A percentile compares a stretch with the other conserved stretches of the same genome.
Conservation (phyloP, 441 rosid species). For the Erodium trifolium region DNA sequence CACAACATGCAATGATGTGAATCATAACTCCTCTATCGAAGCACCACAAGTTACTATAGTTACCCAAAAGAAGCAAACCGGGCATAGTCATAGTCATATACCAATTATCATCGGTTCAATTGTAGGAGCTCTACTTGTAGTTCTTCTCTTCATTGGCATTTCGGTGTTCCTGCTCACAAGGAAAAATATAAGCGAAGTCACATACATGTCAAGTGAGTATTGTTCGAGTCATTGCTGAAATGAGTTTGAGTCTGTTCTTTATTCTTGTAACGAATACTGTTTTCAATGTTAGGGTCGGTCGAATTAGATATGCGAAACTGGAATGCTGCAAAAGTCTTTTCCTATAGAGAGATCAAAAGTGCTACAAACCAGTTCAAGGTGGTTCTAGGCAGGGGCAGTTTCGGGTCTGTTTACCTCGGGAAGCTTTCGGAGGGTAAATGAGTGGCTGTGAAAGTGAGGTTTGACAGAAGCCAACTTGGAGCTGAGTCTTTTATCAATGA, state of each 20-base stretch:
- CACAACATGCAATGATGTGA: slow-evolving; percentile 44
- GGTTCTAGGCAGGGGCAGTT: slow-evolving; percentile 82
- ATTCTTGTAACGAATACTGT: slow-evolving; percentile 16
- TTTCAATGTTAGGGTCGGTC: slow-evolving; percentile 32
- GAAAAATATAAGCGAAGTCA: slow-evolving; percentile 37
- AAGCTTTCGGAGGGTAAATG: slow-evolving; percentile 66
- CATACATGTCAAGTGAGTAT: slow-evolving; percentile 41
- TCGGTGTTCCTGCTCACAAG: slow-evolving; percentile 31
- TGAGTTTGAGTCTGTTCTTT: not conserved
- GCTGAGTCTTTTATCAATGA: slow-evolving; percentile 90
- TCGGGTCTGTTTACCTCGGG: slow-evolving; percentile 82
- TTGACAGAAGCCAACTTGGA: slow-evolving; percentile 72
- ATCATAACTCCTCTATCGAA: slow-evolving; percentile 47
- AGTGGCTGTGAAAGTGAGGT: slow-evolving; percentile 86
- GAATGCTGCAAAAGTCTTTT: slow-evolving; percentile 69
- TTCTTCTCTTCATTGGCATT: slow-evolving; percentile 29
- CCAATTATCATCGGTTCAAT: slow-evolving; percentile 48
- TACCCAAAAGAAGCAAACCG: slow-evolving; percentile 33
- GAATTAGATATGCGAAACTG: slow-evolving; percentile 56
- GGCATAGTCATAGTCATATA: slow-evolving; percentile 27
- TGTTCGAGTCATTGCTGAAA: slow-evolving; percentile 3
- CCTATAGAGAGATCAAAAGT: slow-evolving; percentile 70
- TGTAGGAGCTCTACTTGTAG: slow-evolving; percentile 49
- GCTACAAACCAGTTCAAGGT: slow-evolving; percentile 74
- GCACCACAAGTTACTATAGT: slow-evolving; percentile 72